Evolutionary conservation across 768 basidiomycete genomes (phyloP).

Genomic region (Phylloporus sp.): DNA sequence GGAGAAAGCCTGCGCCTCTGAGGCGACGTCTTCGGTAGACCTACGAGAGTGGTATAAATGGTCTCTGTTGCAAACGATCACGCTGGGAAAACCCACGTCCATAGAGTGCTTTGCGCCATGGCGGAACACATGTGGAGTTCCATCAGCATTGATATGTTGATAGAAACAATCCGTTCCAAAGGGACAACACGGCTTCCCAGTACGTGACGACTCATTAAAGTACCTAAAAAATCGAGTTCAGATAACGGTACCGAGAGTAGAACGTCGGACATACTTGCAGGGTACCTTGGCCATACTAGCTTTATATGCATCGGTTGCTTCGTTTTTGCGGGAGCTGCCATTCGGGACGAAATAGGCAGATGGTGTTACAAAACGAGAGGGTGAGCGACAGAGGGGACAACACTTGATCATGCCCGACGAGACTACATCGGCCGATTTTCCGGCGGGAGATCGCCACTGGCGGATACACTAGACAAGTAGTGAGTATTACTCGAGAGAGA

Average conservation of each 20-base stretch:
- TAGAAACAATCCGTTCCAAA: constrained; percentile 84
- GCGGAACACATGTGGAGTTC: constrained; percentile 51
- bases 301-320: constrained; percentile 54
- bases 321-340: constrained; percentile 48
- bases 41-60: constrained; percentile 11
- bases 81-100: constrained; percentile 40
- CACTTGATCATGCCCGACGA: constrained; percentile 62
- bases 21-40: constrained; percentile 22
- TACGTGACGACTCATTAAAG: constrained; percentile 49
- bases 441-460: constrained; percentile 64
- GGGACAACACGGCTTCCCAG: constrained; percentile 56
- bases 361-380: constrained; percentile 66
- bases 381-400: constrained; percentile 71
- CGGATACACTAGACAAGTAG: constrained; percentile 57
- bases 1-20: constrained; percentile 19
- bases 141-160: constrained; percentile 62
- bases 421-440: constrained; percentile 47
- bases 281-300: constrained; percentile 66
- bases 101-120: constrained; percentile 53
- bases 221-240: constrained; percentile 38
- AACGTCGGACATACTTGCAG: constrained; percentile 48
- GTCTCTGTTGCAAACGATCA: constrained; percentile 23
- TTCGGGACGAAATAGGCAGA: constrained; percentile 63
- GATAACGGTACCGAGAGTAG: neutral
- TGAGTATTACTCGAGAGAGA: constrained; percentile 2